phyloP scores from a whole-genome alignment of 2,329 filamentous ascomycete species.

The Cercospora zeae-maydis region DNA sequence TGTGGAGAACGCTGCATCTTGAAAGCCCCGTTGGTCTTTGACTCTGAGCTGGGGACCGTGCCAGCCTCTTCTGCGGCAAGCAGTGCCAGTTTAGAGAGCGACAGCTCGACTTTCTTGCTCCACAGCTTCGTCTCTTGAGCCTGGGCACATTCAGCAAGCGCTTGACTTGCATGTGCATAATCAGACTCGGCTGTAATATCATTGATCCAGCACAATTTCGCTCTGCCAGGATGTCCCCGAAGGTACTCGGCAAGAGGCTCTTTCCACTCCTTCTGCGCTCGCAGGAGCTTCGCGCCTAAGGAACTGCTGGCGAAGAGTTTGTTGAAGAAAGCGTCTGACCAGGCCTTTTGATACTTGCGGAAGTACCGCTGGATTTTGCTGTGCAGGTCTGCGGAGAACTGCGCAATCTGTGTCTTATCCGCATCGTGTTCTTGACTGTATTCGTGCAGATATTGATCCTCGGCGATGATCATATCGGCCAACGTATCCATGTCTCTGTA shows the following conservation, averaged over 20 bases:
- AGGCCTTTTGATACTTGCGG: slow-evolving; percentile 61
- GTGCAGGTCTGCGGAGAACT: slow-evolving; percentile 45
- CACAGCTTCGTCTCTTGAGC: slow-evolving; percentile 74
- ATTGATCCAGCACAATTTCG: slow-evolving; percentile 90
- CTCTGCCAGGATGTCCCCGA: slow-evolving; percentile 65
- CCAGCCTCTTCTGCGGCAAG: slow-evolving; percentile 57
- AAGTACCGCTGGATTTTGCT: slow-evolving; percentile 53
- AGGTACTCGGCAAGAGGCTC: slow-evolving; percentile 74
- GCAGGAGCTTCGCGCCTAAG: slow-evolving; percentile 59
- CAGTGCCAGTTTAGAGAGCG: slow-evolving; percentile 72
- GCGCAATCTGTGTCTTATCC: slow-evolving; percentile 10
- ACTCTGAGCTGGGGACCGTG: background rate
- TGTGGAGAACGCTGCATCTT: slow-evolving; percentile 5
- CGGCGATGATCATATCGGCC: slow-evolving; percentile 50
- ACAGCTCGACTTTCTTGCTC: slow-evolving; percentile 91
- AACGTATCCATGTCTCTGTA: slow-evolving; percentile 62
- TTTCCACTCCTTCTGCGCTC: slow-evolving; percentile 63
- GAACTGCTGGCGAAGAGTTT: slow-evolving; percentile 64
- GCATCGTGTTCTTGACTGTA: slow-evolving; percentile 27
- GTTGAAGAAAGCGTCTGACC: slow-evolving; percentile 75
- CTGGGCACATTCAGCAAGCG: slow-evolving; percentile 66
- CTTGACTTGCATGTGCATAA: slow-evolving; percentile 67
- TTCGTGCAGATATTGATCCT: slow-evolving; percentile 41
- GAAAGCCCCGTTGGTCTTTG: slow-evolving; percentile 7
- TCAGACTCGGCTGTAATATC: slow-evolving; percentile 75